Evolutionary conservation across 2,329 filamentous ascomycete species (phyloP).

Genomic region (Aspergillus sp.): DNA sequence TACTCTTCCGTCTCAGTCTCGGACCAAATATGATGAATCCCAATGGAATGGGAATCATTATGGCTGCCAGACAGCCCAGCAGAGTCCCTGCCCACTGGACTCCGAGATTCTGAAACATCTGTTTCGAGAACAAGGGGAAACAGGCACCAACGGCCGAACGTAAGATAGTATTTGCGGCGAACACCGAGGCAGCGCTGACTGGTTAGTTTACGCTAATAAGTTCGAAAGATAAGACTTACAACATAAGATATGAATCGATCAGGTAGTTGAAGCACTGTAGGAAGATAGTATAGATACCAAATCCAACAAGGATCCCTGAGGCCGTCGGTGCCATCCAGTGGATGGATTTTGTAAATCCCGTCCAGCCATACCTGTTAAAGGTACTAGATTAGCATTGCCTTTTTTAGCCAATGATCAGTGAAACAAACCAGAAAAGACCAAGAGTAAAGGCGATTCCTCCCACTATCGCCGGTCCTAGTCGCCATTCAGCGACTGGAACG

Average conservation of each 20-base stretch:
- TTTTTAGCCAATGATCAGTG: not conserved
- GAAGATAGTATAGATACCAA: conserved; percentile 30
- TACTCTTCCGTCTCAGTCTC: conserved; percentile 22
- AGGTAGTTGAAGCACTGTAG: conserved; percentile 33
- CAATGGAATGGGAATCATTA: conserved; percentile 36
- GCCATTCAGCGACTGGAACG: conserved; percentile 28
- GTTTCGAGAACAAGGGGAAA: conserved; percentile 32
- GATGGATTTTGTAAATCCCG: conserved; percentile 25
- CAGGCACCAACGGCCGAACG: conserved; percentile 30
- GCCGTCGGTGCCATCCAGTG: conserved; percentile 33
- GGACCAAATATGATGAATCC: conserved; percentile 28
- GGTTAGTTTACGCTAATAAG: not conserved
- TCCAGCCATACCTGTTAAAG: conserved; percentile 26
- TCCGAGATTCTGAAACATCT: conserved; percentile 34
- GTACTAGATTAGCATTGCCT: no score
- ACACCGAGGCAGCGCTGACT: conserved; percentile 30
- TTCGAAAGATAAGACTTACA: conserved; percentile 24
- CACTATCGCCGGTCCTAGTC: conserved; percentile 25
- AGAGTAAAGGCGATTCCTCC: conserved; percentile 28
- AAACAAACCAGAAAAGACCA: conserved; percentile 31
- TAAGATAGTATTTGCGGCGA: conserved; percentile 35
- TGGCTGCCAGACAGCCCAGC: conserved; percentile 30
- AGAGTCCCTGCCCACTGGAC: conserved; percentile 36
- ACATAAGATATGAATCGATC: conserved; percentile 35
- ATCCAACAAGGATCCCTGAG: conserved; percentile 26